These are phyloP conservation scores for Didymella lethalis DNA, from an alignment of 2,329 filamentous ascomycete genomes.

Conservation along the genomic window DNA sequence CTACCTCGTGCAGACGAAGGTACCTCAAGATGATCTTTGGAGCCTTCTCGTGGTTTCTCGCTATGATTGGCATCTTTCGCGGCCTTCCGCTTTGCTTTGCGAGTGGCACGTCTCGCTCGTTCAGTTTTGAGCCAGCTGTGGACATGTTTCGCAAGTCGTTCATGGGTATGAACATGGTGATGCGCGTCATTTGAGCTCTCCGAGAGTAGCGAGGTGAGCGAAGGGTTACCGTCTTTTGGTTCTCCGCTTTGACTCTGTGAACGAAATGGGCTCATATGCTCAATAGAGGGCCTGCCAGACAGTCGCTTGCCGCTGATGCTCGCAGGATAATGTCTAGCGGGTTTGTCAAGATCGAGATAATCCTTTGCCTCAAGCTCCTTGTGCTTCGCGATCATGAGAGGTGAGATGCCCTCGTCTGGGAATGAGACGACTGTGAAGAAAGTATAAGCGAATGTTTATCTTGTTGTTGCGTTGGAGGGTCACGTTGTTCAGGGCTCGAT, in stretches of 20 bases:
- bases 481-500: constrained; percentile 7
- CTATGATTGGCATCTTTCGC: constrained; percentile 52
- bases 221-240: constrained; percentile 38
- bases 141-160: constrained; percentile 72
- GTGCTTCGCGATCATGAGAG: constrained; percentile 55
- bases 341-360: constrained; percentile 51
- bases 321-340: constrained; percentile 47
- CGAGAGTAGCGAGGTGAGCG: constrained; percentile 41
- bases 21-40: constrained; percentile 8
- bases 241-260: constrained; percentile 21
- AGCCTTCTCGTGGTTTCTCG: neutral
- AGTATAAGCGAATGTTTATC: constrained; percentile 34
- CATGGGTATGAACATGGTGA: constrained; percentile 38
- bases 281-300: constrained; percentile 52
- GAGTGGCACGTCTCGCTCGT: constrained; percentile 69
- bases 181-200: constrained; percentile 38
- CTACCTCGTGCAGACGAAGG: constrained; percentile 48
- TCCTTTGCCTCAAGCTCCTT: constrained; percentile 56
- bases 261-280: constrained; percentile 40
- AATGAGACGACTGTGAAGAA: constrained; percentile 55
- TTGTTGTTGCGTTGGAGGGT: constrained; percentile 7
- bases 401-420: constrained; percentile 57
- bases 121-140: constrained; percentile 85
- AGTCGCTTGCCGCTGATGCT: constrained; percentile 54
- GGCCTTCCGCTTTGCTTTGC: constrained; percentile 60